phyloP scores from a whole-genome alignment of 306 rosid species.

The Boehmeria nivea region DNA sequence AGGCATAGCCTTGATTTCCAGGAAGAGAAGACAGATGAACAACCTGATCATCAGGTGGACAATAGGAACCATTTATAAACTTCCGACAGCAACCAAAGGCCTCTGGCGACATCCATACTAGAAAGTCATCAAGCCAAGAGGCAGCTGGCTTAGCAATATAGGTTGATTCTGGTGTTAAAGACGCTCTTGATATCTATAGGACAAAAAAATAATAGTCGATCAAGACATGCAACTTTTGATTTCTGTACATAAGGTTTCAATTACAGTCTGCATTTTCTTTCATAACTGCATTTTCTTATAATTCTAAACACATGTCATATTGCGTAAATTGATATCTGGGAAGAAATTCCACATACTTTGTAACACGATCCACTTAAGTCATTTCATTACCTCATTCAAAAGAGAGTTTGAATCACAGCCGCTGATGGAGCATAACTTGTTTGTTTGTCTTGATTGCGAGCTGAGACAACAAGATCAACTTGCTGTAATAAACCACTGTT shows the following conservation, averaged over 20 bases:
- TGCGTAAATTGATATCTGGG: neutral
- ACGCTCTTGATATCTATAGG: constrained; percentile 83
- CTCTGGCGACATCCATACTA: constrained; percentile 96
- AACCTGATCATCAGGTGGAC: constrained; percentile 99
- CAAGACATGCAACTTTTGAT: neutral
- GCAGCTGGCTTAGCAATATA: constrained; percentile 98
- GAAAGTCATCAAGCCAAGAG: constrained; percentile 99
- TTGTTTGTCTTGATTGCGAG: constrained; percentile 70
- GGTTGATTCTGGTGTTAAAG: constrained; percentile 65
- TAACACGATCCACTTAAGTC: neutral
- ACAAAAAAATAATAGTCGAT: neutral
- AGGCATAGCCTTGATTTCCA: constrained; percentile 1
- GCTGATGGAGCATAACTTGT: constrained; percentile 95
- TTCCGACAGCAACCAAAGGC: constrained; percentile 98
- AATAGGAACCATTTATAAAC: constrained; percentile 74
- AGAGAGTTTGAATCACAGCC: constrained; percentile 86
- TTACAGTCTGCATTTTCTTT: neutral
- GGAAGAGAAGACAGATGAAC: constrained; percentile 16
- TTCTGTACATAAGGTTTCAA: neutral
- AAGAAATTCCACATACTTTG: neutral
- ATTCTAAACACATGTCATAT: too few relatives aligned
- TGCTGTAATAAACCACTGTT: neutral
- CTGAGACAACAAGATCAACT: constrained; percentile 31
- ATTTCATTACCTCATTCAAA: constrained; percentile 76
- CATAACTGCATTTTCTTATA: neutral